These are phyloP conservation scores for Pisolithus microcarpus DNA, from an alignment of 768 basidiomycete species.

Conservation along the genomic window DNA sequence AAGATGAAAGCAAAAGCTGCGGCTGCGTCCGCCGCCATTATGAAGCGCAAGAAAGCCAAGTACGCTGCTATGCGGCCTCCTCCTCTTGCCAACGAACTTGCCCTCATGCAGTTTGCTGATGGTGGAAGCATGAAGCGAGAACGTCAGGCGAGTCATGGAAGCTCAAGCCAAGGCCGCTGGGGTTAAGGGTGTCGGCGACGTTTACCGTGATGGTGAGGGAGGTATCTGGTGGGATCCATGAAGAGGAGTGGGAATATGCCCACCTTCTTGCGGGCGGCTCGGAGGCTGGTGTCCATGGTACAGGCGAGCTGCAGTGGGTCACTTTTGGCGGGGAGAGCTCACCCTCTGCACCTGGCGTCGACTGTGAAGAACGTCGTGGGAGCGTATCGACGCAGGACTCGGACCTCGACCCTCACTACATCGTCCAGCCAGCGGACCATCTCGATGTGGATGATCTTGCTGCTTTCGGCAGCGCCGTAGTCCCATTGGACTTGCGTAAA, in stretches of 20 bases:
- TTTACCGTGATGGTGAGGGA: slow-evolving; percentile 55
- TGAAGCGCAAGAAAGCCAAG: slow-evolving; percentile 47
- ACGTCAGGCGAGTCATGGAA: slow-evolving; percentile 49
- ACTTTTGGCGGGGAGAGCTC: slow-evolving; percentile 30
- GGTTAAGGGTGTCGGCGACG: slow-evolving; percentile 35
- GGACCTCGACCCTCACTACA: slow-evolving; percentile 43
- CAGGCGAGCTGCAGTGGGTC: slow-evolving; percentile 37
- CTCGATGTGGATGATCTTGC: slow-evolving; percentile 30
- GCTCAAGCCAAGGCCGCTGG: slow-evolving; percentile 44
- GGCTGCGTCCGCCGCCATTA: slow-evolving; percentile 26
- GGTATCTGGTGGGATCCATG: slow-evolving; percentile 66
- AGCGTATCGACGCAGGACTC: slow-evolving; percentile 48
- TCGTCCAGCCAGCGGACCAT: slow-evolving; percentile 33
- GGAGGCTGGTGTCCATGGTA: slow-evolving; percentile 16
- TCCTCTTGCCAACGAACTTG: slow-evolving; percentile 58
- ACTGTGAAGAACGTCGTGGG: slow-evolving; percentile 32
- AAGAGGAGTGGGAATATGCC: slow-evolving; percentile 63
- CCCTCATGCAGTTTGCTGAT: slow-evolving; percentile 60
- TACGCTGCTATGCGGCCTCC: slow-evolving; percentile 36
- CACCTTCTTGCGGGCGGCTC: slow-evolving; percentile 45
- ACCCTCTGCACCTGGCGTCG: slow-evolving; percentile 5
- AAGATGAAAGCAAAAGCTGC: slow-evolving; percentile 16
- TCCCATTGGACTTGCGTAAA: slow-evolving; percentile 22
- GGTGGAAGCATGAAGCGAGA: slow-evolving; percentile 54
- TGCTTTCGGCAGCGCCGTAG: slow-evolving; percentile 22